Evolutionary conservation across 305 asterid species (phyloP), one percentile per base, ranked within the genome.

Genomic region (Fraxinus latifolia): DNA sequence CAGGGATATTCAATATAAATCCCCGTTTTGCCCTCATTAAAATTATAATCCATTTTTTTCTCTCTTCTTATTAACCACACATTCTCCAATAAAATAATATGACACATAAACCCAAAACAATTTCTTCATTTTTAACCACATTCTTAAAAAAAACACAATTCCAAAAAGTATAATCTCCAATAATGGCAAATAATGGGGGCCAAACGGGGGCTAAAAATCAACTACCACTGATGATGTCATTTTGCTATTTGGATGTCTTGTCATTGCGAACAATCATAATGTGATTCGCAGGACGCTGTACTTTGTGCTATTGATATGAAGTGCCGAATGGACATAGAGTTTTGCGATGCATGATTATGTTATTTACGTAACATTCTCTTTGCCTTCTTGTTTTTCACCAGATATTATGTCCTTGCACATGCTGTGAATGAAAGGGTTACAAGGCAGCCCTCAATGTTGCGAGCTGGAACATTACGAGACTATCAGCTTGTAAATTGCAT

Each of bases 341-440:
- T 72, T 39, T 82, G 3, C 78, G 21, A 27, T 60, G 70, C 77
- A 79, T 80, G 27, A 19, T 67, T 72, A 76, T 77, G 47, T 14
- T 81, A 76, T 76, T 83, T 34, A 31, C 60, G 4, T 78, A 53
- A 81, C 44, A 23, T 84, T 36, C 33, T 37, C 27, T 70, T 74
- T 55, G 7, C 25, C 32, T 34, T 74, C 29, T 80, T 67, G 76
- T 81, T 73, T 83, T 76, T 36, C 36, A 60, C 78, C 89, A 96
- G 99, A 91, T 96, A 96, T 85, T 96, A 96, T 87, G 89, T 89
- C 88, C 99, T 96, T 80, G 99, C 99, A 29, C 99, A 96, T 91
- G 99, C 98, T 32, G 98, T 96, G 84, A 96, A 91, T 84, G 99
- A 96, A 89, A 93, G 90, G 89, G 98, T 96, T 81, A 15, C 87